Conservation (phyloP, 2,329 filamentous ascomycete species). For the Orbilia oligospora region DNA sequence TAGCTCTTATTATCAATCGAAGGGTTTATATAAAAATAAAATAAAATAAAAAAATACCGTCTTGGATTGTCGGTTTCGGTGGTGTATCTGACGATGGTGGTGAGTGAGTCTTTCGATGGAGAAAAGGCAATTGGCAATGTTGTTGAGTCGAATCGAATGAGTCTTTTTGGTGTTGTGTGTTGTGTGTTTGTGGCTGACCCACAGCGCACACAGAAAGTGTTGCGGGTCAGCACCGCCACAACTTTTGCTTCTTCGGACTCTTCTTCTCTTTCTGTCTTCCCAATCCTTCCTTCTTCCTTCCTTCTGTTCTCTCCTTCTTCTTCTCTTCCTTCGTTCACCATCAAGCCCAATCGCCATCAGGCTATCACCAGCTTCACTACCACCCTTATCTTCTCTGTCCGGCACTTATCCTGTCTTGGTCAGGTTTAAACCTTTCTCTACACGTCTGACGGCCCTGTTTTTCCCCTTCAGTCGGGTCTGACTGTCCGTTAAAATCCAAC, state of each 20-base stretch:
- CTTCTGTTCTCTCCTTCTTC: conserved; percentile 1
- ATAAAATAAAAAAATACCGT: conserved; percentile 28
- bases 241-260: not conserved
- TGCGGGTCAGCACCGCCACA: conserved; percentile 33
- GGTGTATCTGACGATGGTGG: not conserved
- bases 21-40: too few relatives aligned
- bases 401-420: not conserved
- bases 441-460: not conserved
- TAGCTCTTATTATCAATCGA: not conserved
- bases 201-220: too few relatives aligned
- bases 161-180: too few relatives aligned
- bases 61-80: conserved; percentile 3
- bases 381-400: not conserved
- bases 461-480: conserved; percentile 1
- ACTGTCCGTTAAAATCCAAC: conserved; percentile 7
- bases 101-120: conserved; percentile 38
- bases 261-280: conserved; percentile 3
- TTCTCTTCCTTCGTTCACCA: conserved; percentile 10
- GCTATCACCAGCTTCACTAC: conserved; percentile 19
- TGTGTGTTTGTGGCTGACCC: conserved; percentile 37
- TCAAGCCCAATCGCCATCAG: conserved; percentile 11
- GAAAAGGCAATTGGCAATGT: too few relatives aligned
- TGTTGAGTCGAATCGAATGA: not conserved
- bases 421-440: not conserved
- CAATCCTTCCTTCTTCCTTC: conserved; percentile 24